Evolutionary conservation across 306 rosid genomes (phyloP).

Genomic region (Prunus dulcis): DNA sequence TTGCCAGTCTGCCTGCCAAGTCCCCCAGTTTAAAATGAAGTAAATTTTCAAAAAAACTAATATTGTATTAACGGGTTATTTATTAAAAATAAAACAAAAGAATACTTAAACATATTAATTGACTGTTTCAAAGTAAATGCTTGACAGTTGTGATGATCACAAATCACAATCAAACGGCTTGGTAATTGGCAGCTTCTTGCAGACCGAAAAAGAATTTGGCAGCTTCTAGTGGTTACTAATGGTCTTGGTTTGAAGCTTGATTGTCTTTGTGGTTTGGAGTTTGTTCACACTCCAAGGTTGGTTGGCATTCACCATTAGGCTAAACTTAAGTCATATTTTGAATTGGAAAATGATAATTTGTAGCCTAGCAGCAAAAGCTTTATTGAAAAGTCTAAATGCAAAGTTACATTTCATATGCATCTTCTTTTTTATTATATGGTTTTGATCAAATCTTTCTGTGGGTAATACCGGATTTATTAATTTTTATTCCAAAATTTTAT

Average conservation of each 20-base stretch:
- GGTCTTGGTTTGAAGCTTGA: too few relatives aligned
- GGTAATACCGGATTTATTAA: not conserved
- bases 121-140: not conserved
- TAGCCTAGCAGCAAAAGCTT: not conserved
- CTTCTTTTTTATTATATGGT: not conserved
- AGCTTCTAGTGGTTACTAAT: too few relatives aligned
- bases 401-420: not conserved
- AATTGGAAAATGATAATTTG: too few relatives aligned
- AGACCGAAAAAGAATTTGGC: not conserved
- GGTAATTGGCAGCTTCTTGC: not conserved
- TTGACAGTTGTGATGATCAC: slow-evolving; percentile 7
- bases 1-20: not conserved
- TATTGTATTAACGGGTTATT: not conserved
- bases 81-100: not conserved
- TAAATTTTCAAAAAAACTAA: not conserved
- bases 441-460: not conserved
- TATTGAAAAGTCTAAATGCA: not conserved
- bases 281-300: too few relatives aligned
- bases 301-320: too few relatives aligned
- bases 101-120: not conserved
- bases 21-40: not conserved
- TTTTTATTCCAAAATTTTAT: not conserved
- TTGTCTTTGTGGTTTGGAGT: too few relatives aligned
- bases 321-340: too few relatives aligned
- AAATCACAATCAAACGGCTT: not conserved